Base-by-base conservation (phyloP, 352 stramenopile species). In the Phytophthora ohioensis region DNA sequence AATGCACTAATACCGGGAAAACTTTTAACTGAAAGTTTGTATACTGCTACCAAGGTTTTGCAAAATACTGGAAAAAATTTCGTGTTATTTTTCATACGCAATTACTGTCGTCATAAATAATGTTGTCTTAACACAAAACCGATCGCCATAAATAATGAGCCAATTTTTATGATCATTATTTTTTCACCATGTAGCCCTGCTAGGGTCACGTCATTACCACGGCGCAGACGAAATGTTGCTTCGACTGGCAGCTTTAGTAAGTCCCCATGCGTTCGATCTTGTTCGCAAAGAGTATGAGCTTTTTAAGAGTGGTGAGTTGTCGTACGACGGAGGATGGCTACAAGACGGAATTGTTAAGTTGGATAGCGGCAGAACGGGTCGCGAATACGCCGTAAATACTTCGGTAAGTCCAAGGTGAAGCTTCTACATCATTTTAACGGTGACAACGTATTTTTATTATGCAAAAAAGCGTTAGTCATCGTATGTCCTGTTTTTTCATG, bases 231-330 rank as follows among this genome's bases (percentile, higher is more conserved):
- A 66, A 15, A 57, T 57, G 13, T 4, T 57, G 3, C n/a, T 52
- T 31, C 47, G 47, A 5, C 31, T 66, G 46, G 36, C 58, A 10
- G 36, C 7, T 6, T 49, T 57, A 27, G 47, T 57, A 4, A 57
- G 57, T 15, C 13, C 48, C 3, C 36, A 57, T 4, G 47, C 46
- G 4, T 65, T 42, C 13, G 48, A 6, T 2, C 30, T 65, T 5
- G 12, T 57, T 13, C 10, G 57, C 15, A 27, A 57, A n/a, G 27
- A 65, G 30, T 65, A 65, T 15, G 46, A 57, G n/a, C 21, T 45
- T 11, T 65, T 57, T 7, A 42, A 52, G 27, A 7, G 34, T 12
- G 57, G 36, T 15, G 7, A 34, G 5, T 5, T 65, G 7, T 4
- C 57, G 7, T 64, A 64, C 21, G 35, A 41, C 11, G 46, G 36